phyloP scores from a whole-genome alignment of 768 basidiomycete species.

The Sporobolomyces pararoseus region DNA sequence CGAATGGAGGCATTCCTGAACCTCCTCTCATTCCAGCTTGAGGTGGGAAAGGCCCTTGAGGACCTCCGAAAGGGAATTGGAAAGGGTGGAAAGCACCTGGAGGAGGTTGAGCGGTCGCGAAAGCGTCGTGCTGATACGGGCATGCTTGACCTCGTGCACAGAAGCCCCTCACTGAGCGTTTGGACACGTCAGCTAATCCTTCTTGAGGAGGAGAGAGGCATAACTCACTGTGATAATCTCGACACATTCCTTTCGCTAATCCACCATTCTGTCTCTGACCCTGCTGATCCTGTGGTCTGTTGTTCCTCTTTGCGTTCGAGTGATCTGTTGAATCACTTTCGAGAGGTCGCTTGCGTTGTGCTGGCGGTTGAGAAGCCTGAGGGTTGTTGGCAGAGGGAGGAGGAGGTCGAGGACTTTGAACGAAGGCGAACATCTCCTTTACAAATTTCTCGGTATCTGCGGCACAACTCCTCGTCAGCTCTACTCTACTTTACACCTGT shows the following conservation, averaged over 20 bases:
- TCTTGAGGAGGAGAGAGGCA: not conserved
- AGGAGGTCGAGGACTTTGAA: slow-evolving; percentile 12
- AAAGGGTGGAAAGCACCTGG: slow-evolving; percentile 12
- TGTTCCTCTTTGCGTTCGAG: not conserved
- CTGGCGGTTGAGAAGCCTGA: too few relatives aligned
- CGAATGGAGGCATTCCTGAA: slow-evolving; percentile 5
- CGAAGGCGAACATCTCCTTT: slow-evolving; percentile 59
- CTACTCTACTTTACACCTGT: slow-evolving; percentile 1
- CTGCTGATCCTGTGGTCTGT: not conserved
- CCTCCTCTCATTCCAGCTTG: not conserved
- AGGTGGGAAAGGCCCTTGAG: not conserved
- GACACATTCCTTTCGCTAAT: slow-evolving; percentile 59
- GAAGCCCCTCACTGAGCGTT: slow-evolving; percentile 73
- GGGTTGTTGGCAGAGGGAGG: slow-evolving; percentile 8
- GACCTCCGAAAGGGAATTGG: slow-evolving; percentile 14
- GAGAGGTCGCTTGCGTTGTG: slow-evolving; percentile 3
- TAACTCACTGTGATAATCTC: slow-evolving; percentile 84
- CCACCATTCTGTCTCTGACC: slow-evolving; percentile 1
- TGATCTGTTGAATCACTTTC: not conserved
- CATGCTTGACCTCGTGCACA: slow-evolving; percentile 83
- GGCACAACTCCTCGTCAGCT: slow-evolving; percentile 23
- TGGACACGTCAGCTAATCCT: not conserved
- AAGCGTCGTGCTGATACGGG: slow-evolving; percentile 88
- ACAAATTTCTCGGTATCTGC: slow-evolving; percentile 71
- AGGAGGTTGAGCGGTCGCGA: slow-evolving; percentile 55